Percentiles rank a stretch among this genome's conserved stretches.
phyloP scores from a whole-genome alignment of 768 basidiomycete species.

The Tremella mesenterica region DNA sequence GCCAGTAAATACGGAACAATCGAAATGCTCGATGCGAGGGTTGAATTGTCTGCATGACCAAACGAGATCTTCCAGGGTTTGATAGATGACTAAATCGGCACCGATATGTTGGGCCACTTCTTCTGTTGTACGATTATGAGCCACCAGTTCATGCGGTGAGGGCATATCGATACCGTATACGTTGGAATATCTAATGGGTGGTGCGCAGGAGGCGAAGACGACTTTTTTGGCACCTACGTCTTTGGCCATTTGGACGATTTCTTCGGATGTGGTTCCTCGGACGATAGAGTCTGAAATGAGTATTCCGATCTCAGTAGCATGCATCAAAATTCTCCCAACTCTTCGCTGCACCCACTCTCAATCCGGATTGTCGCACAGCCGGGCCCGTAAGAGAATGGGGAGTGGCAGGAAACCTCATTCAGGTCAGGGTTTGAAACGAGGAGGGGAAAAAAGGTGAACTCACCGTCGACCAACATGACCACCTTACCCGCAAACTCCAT shows the following conservation, averaged over 20 bases:
- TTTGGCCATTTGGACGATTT: constrained; percentile 98
- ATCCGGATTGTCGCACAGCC: too few species aligned
- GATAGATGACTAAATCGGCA: constrained; percentile 92
- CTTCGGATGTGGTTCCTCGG: constrained; percentile 94
- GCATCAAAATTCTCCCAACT: too few species aligned
- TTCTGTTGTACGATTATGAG: constrained; percentile 61
- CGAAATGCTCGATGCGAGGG: constrained; percentile 64
- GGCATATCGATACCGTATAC: constrained; percentile 99
- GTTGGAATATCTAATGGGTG: constrained; percentile 86
- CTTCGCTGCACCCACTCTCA: background rate
- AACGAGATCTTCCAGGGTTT: constrained; percentile 79
- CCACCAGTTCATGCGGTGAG: constrained; percentile 84
- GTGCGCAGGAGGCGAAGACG: constrained; percentile 92
- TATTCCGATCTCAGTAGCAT: constrained; percentile 1
- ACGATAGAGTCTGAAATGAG: constrained; percentile 88
- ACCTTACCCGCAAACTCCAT: constrained; percentile 86
- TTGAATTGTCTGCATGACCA: constrained; percentile 79
- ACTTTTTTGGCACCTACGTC: constrained; percentile 96
- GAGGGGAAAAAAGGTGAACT: constrained; percentile 32
- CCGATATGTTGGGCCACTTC: constrained; percentile 75
- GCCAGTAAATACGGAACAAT: constrained; percentile 96
- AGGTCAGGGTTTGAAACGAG: background rate
- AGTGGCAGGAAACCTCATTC: too few species aligned
- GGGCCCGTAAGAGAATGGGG: too few species aligned
- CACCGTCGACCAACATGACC: constrained; percentile 92